Percentiles rank a stretch among this genome's conserved stretches.
These are phyloP conservation scores for Petunia axillaris DNA, from an alignment of 257 asterid genomes.

Conservation along the genomic window DNA sequence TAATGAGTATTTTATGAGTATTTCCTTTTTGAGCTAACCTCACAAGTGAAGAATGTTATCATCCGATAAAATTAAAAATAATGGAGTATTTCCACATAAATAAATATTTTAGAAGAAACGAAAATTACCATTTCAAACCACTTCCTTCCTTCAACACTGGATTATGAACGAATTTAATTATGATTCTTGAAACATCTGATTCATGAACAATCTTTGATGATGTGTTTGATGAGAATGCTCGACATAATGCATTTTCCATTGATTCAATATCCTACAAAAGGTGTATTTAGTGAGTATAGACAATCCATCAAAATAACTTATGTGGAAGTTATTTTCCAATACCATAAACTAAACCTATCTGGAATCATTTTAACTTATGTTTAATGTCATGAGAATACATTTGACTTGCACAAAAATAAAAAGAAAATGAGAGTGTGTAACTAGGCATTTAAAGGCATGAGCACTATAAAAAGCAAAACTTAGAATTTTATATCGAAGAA, in stretches of 20 bases:
- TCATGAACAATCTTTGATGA: conserved; percentile 5
- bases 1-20: background rate
- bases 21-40: background rate
- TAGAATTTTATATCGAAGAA: background rate
- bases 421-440: too few relatives aligned
- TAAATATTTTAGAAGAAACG: background rate
- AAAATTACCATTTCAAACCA: conserved; percentile 23
- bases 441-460: background rate
- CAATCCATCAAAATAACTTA: too few relatives aligned
- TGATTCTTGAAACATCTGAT: background rate
- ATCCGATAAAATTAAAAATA: background rate
- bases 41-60: background rate
- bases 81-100: background rate
- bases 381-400: background rate
- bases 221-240: background rate
- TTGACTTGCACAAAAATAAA: too few relatives aligned
- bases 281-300: too few relatives aligned
- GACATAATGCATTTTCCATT: conserved; percentile 30
- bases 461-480: too few relatives aligned
- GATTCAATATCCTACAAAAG: conserved; percentile 30
- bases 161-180: conserved; percentile 17
- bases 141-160: conserved; percentile 20
- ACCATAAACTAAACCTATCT: background rate
- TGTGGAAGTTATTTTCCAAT: too few relatives aligned
- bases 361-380: background rate